Evolutionary conservation across 441 rosid species (phyloP).

Genomic region (Rhodomyrtus psidioides): DNA sequence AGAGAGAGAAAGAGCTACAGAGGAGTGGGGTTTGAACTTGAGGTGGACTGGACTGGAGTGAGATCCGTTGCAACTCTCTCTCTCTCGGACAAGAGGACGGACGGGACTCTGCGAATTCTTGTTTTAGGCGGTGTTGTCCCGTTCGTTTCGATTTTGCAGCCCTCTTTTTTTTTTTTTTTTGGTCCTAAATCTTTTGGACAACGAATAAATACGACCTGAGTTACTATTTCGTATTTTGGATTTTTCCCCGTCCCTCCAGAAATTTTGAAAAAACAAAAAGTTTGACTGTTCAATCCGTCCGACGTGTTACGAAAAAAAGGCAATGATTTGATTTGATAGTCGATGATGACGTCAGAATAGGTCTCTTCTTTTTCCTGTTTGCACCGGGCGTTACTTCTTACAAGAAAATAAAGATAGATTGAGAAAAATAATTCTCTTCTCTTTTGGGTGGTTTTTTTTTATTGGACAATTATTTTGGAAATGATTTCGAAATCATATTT

Average conservation of each 20-base stretch:
- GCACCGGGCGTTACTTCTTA: neutral
- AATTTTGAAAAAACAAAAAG: neutral
- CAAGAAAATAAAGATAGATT: neutral
- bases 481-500: neutral
- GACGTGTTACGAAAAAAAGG: neutral
- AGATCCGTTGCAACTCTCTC: conserved; percentile 28
- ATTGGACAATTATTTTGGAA: neutral
- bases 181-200: neutral
- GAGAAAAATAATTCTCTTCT: neutral
- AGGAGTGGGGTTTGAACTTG: neutral
- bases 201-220: neutral
- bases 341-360: neutral
- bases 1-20: neutral
- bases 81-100: neutral
- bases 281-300: neutral
- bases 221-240: neutral
- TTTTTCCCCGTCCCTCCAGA: neutral
- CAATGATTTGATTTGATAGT: neutral
- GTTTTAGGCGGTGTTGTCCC: neutral
- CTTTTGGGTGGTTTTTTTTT: neutral
- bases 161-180: neutral
- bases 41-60: neutral
- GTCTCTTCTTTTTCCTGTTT: neutral
- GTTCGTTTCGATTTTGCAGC: neutral
- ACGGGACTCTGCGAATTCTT: too few species aligned